Base-by-base conservation (phyloP, 768 basidiomycete genomes). In the Trametes meyenii region DNA sequence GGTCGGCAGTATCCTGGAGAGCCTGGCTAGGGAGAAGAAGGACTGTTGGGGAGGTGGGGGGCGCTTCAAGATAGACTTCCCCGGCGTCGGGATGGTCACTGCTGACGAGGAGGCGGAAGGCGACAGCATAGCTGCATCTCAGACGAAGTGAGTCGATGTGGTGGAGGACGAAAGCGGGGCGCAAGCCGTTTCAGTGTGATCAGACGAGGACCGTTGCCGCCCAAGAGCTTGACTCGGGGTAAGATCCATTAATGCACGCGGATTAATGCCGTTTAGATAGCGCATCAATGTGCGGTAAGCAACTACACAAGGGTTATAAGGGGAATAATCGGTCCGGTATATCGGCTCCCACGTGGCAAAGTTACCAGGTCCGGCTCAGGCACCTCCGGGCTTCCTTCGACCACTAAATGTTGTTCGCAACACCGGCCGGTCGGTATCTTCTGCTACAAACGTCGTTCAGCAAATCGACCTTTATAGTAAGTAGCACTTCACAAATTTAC, bases 41-140 rank as follows among this genome's bases (percentile, higher is more conserved):
- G 87, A 85, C 12, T 82, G 82, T 66, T 86, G 89, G 3, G 81
- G 72, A 2, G 86, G 88, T 23, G 88, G 83, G 21, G 92, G 89
- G 11, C 82, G 82, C 72, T 93, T 94, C 59, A 94, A 80, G 62
- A 94, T 94, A 8, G 88, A 88, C 74, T 87, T 90, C 33, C 91
- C 91, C 8, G 89, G 88, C 10, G 85, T 85, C 17, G 85, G 87
- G 62, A 93, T 90, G 29, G 88, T 89, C 36, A 91, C 89, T 19
- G 90, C 89, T 0, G 90, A 91, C 56, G 90, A 89, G 16, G 90
- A 91, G 33, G 90, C 87, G 29, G 85, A 80, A 36, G 85, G 87
- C 38, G 86, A 81, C 59, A 69, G 53, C 71, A 72, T 72, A 45
- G 58, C 68, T 70, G 69, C 59, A 64, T 63, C 49, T 61, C 58